Percentiles rank a stretch among this genome's conserved stretches.
Conservation (phyloP, 1,284 basidiomycete genomes). For the Rhodotorula sp. region DNA sequence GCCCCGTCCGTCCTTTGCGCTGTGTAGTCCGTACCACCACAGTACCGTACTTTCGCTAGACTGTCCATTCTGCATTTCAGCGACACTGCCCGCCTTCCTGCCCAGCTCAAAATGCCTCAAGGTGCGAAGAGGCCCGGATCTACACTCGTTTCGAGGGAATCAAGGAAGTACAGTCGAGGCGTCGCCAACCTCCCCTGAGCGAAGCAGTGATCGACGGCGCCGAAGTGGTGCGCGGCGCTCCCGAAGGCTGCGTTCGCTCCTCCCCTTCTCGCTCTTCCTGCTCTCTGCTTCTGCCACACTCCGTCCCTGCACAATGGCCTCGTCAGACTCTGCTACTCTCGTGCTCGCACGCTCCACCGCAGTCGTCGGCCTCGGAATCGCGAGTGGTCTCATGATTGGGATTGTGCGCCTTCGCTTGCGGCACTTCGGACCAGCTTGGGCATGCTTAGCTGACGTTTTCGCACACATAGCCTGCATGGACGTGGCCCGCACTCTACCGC, state of each 20-base stretch:
- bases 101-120: no score
- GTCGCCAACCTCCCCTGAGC: no score
- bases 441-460: not conserved
- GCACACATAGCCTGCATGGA: not conserved
- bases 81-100: no score
- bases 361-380: not conserved
- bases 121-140: no score
- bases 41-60: no score
- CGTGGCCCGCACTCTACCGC: not conserved
- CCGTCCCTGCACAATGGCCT: not conserved
- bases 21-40: no score
- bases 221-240: no score
- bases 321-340: slow-evolving; percentile 1
- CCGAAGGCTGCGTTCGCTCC: not conserved
- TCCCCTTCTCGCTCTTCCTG: not conserved
- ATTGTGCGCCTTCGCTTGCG: not conserved
- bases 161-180: no score
- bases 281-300: not conserved
- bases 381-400: not conserved
- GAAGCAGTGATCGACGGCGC: no score
- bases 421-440: rapidly evolving
- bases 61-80: no score
- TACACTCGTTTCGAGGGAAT: no score
- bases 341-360: not conserved
- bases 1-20: not conserved